phyloP scores from a whole-genome alignment of 2,329 filamentous ascomycete genomes.

The Penicillium sp. region DNA sequence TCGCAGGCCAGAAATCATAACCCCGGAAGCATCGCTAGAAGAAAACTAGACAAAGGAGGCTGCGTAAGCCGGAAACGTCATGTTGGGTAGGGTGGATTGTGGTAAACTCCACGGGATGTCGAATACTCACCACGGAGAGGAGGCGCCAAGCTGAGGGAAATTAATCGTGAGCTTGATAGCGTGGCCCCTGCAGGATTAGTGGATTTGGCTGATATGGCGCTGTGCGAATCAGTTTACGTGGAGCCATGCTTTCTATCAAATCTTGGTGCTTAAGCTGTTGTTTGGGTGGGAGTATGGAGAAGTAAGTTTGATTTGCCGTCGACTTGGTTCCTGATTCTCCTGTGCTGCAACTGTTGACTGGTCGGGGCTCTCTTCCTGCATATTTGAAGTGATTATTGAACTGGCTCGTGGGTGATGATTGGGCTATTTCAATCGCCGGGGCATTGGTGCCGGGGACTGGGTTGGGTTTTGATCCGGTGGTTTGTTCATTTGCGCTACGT shows the following conservation, averaged over 20 bases:
- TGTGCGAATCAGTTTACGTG: slow-evolving; percentile 8
- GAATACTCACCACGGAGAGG: neutral
- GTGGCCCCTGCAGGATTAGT: slow-evolving; percentile 25
- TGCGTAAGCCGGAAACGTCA: slow-evolving; percentile 32
- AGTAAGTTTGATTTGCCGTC: neutral
- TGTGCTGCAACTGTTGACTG: neutral
- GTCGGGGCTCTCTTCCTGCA: neutral
- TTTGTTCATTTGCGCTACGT: too few relatives aligned
- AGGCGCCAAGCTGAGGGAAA: slow-evolving; percentile 12
- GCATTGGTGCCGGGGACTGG: neutral
- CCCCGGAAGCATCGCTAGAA: neutral
- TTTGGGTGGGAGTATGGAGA: neutral
- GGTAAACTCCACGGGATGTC: slow-evolving; percentile 6
- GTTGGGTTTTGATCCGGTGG: neutral
- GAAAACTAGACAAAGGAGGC: neutral
- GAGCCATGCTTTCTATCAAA: neutral
- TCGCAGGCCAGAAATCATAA: neutral
- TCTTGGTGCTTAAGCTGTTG: neutral
- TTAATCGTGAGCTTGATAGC: slow-evolving; percentile 11
- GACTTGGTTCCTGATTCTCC: neutral
- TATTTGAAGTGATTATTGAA: neutral
- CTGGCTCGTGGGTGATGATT: neutral
- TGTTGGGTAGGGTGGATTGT: slow-evolving; percentile 2
- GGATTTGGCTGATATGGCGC: neutral
- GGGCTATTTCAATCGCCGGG: neutral